A percentile compares a stretch with the other conserved stretches of the same genome.
Conservation (phyloP, 2,329 filamentous ascomycete genomes). For the Arachnopeziza araneosa region DNA sequence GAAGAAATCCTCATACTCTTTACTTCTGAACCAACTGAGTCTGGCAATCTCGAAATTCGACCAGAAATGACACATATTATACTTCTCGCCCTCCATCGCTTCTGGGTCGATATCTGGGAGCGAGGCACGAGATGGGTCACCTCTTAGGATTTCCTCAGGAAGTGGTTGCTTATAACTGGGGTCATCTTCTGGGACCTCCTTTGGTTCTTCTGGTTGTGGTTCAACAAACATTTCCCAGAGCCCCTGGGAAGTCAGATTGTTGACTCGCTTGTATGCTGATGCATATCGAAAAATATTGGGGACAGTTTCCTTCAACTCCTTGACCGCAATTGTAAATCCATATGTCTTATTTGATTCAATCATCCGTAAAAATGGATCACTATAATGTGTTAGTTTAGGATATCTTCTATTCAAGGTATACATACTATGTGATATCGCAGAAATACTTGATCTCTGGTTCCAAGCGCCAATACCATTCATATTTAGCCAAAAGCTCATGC, state of each 20-base stretch:
- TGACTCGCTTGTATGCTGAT: conserved; percentile 91
- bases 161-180: conserved; percentile 61
- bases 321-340: conserved; percentile 97
- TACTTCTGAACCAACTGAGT: conserved; percentile 93
- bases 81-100: conserved; percentile 93
- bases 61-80: conserved; percentile 99
- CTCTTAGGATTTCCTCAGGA: conserved; percentile 75
- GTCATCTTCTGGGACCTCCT: conserved; percentile 54
- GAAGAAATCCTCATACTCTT: conserved; percentile 97
- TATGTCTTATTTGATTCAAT: conserved; percentile 93
- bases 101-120: conserved; percentile 83
- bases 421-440: conserved; percentile 97
- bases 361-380: conserved; percentile 95
- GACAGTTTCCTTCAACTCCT: conserved; percentile 94
- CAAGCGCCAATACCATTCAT: conserved; percentile 99
- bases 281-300: conserved; percentile 98
- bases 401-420: conserved; percentile 2
- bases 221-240: conserved; percentile 99
- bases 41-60: conserved; percentile 98
- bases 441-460: conserved; percentile 99
- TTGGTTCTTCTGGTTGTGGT: conserved; percentile 55
- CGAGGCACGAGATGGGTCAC: conserved; percentile 63
- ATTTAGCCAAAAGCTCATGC: conserved; percentile 88
- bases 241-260: conserved; percentile 85
- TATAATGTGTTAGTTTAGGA: conserved; percentile 36